Base-by-base conservation (phyloP, 2,329 filamentous ascomycete species). In the Fusarium sulawesiense region DNA sequence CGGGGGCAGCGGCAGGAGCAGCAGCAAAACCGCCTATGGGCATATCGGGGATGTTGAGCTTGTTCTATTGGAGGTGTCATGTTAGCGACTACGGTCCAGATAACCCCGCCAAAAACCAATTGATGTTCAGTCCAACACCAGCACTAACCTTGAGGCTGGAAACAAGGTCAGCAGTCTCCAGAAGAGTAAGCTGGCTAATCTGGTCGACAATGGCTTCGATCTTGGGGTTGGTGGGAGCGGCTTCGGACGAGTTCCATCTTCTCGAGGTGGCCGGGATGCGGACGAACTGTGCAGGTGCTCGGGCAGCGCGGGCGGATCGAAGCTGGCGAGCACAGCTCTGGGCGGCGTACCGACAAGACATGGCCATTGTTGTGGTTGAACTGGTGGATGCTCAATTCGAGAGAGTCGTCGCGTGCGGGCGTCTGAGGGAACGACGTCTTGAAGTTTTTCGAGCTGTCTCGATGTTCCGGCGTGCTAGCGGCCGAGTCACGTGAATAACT, bases 121-220 rank as follows among this genome's bases (percentile, higher is more conserved):
- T 69, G 56, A 60, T 49, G 12, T 34, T n/a, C 40, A 11, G 7
- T 20, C 27, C 12, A 6, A 23, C 63, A 78, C 54, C 83, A 16
- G 20, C 25, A 66, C 63, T 66, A 56, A 98, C 96, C 92, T 99
- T 99, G 80, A 99, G 86, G 82, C 90, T 93, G 57, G 94, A 90
- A 57, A 99, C 96, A 65, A 99, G 87, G 80, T 98, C 96, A 62
- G 97, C 95, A 41, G 96, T 99, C 88, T 99, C 97, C 77, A 99
- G 85, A 63, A 99, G 87, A 46, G 94, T 99, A 88, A 99, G 91
- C 88, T 96, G 91, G 84, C 95, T 97, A 82, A 99, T 99, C 84
- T 99, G 94, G 81, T 99, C 94, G 78, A 99, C 96, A 78, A 99
- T 99, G 64, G 88, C 89, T 75, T 91, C 83, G 77, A 99, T 97